Base-by-base conservation (phyloP, 2,329 filamentous ascomycete species). In the Calonectria pteridis region DNA sequence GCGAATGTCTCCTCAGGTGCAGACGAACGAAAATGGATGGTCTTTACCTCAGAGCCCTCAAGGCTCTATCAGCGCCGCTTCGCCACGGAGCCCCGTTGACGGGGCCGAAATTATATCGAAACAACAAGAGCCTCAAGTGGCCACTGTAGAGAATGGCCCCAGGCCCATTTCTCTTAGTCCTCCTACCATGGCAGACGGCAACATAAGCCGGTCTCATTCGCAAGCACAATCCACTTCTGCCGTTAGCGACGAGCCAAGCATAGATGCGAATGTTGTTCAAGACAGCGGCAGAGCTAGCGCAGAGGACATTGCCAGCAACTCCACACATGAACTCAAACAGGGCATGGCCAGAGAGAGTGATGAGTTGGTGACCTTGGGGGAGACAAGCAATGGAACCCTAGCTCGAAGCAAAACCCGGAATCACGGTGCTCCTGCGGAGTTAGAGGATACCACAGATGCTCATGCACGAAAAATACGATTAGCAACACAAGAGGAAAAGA, bases 401-500 rank as follows among this genome's bases (percentile, higher is more conserved):
- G 26, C 46, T 37, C 40, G 73, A 35, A 59, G 50, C 20, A 40
- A 59, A 33, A 68, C 72, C 26, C 65, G 50, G 18, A 69, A 78
- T 20, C 73, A 73, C 31, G 72, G 76, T 73, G 69, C 82, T 77
- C 55, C 78, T 76, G 79, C 79, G 4, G 86, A 87, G 69, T 79
- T 87, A 6, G 86, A 87, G 62, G 82, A 86, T 70, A 85, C 84
- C 26, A 84, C 84, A 67, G 86, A 87, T 33, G 86, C 87, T 49
- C 85, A 86, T 72, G 85, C 86, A 82, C 85, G 88, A 33, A 86
- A 84, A 73, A 79, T 85, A 71, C 82, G 87, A 55, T 81, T 88
- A 11, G 81, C 84, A 23, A 82, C 84, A 10, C 87, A 89, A 73
- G 89, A 91, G 79, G 89, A 91, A 82, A 90, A 91, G 84, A 91